Conservation (phyloP, 805 yeast genomes). For the Wickerhamiella kurtzmanii region DNA sequence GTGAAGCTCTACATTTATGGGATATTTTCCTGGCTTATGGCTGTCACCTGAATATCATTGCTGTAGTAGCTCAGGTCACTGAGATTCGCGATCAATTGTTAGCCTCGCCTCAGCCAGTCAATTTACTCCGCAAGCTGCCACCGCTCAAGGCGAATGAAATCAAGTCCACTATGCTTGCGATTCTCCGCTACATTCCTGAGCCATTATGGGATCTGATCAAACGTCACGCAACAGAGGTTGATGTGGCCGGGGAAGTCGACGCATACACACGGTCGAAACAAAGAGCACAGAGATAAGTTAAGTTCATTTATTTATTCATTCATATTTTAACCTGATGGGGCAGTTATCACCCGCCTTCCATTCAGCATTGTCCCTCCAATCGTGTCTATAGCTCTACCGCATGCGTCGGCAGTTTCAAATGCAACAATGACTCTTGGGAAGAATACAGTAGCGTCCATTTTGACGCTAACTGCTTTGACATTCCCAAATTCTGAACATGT, state of each 20-base stretch:
- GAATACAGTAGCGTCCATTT: constrained; percentile 40
- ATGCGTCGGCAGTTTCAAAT: constrained; percentile 39
- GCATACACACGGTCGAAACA: constrained; percentile 2
- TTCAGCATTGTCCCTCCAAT: constrained; percentile 37
- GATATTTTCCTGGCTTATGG: constrained; percentile 88
- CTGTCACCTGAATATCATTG: constrained; percentile 70
- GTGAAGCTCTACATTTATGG: constrained; percentile 68
- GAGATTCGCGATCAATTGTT: constrained; percentile 53
- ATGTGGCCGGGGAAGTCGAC: constrained; percentile 12
- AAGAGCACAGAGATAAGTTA: not conserved
- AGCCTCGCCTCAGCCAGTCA: constrained; percentile 54
- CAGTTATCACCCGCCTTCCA: constrained; percentile 3
- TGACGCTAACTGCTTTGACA: constrained; percentile 19
- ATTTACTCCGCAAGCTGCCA: constrained; percentile 59
- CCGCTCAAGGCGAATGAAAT: constrained; percentile 56
- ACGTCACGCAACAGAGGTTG: constrained; percentile 46
- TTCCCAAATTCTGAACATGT: not conserved
- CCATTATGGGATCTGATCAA: constrained; percentile 47
- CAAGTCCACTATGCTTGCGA: constrained; percentile 65
- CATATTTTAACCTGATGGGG: not conserved
- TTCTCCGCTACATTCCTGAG: constrained; percentile 61
- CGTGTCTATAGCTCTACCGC: constrained; percentile 41
- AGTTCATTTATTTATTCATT: too few species aligned
- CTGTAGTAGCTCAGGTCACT: constrained; percentile 71
- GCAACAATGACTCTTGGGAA: constrained; percentile 44